phyloP scores from a whole-genome alignment of 176 grass and related monocot species.

The Musa beccarii region DNA sequence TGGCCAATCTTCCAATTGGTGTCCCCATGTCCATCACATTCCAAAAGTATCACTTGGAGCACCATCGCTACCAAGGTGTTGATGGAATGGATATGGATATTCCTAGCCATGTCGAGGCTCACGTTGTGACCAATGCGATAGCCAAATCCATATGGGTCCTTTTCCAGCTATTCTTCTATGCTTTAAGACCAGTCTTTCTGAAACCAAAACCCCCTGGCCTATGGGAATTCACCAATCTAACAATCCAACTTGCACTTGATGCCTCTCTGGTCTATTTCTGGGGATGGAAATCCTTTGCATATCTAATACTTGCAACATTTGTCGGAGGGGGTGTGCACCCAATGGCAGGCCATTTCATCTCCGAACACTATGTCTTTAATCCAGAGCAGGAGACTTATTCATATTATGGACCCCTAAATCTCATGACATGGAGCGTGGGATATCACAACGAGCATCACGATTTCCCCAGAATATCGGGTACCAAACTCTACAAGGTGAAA shows the following conservation, averaged over 20 bases:
- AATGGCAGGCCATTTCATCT: constrained; percentile 93
- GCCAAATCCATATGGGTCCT: constrained; percentile 75
- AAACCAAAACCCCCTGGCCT: constrained; percentile 74
- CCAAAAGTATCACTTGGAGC: constrained; percentile 96
- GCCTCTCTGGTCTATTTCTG: constrained; percentile 42
- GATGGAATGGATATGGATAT: constrained; percentile 95
- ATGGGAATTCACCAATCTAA: constrained; percentile 85
- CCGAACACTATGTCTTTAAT: constrained; percentile 85
- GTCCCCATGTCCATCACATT: constrained; percentile 95
- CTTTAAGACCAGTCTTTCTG: constrained; percentile 63
- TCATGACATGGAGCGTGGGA: constrained; percentile 86
- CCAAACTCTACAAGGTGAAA: constrained; percentile 68
- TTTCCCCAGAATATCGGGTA: constrained; percentile 83
- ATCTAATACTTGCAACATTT: constrained; percentile 72
- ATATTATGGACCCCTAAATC: constrained; percentile 87
- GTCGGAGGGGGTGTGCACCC: constrained; percentile 96
- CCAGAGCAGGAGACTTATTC: constrained; percentile 87
- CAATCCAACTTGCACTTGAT: constrained; percentile 49
- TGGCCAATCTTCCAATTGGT: constrained; percentile 86
- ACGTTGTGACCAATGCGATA: constrained; percentile 34
- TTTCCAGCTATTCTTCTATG: constrained; percentile 89
- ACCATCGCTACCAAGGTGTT: constrained; percentile 88
- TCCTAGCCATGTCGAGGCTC: constrained; percentile 46
- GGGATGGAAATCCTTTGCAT: constrained; percentile 59
- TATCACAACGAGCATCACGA: constrained; percentile 99